Evolutionary conservation across 208 protist species (phyloP).

Genomic region (Leptomonas seymouri): DNA sequence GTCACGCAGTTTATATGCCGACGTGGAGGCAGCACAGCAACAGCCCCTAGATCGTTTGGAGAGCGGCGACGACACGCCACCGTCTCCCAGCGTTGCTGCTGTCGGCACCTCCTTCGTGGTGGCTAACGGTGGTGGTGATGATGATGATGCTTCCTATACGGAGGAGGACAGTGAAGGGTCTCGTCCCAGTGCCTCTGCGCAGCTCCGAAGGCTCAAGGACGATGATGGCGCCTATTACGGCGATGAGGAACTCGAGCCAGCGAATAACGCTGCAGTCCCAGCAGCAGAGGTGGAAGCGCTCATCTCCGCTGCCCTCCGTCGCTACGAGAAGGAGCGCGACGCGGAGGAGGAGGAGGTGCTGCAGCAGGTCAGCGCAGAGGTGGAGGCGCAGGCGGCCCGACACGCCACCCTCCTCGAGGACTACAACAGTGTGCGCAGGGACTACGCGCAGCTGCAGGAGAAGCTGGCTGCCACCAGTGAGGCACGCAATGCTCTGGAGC

Average conservation of each 20-base stretch:
- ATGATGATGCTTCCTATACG: not conserved
- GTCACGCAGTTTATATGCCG: conserved; percentile 42
- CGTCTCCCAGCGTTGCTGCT: not conserved
- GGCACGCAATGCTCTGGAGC: conserved; percentile 33
- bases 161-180: not conserved
- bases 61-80: not conserved
- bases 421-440: conserved; percentile 22
- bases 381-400: conserved; percentile 52
- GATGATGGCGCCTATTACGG: not conserved
- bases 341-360: conserved; percentile 74
- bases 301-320: conserved; percentile 41
- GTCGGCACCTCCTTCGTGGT: conserved; percentile 7
- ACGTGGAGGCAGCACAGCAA: conserved; percentile 35
- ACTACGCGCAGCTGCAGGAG: conserved; percentile 33
- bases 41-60: not conserved
- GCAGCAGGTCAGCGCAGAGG: conserved; percentile 64
- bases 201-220: not conserved
- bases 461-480: conserved; percentile 25
- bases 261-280: conserved; percentile 22
- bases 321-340: conserved; percentile 68
- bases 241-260: not conserved
- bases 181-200: not conserved
- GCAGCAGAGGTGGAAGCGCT: conserved; percentile 41
- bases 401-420: conserved; percentile 45
- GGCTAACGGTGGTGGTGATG: not conserved